Evolutionary conservation across 768 basidiomycete genomes (phyloP), one percentile per base, ranked within the genome.

Genomic region (Termitomyces sp.): DNA sequence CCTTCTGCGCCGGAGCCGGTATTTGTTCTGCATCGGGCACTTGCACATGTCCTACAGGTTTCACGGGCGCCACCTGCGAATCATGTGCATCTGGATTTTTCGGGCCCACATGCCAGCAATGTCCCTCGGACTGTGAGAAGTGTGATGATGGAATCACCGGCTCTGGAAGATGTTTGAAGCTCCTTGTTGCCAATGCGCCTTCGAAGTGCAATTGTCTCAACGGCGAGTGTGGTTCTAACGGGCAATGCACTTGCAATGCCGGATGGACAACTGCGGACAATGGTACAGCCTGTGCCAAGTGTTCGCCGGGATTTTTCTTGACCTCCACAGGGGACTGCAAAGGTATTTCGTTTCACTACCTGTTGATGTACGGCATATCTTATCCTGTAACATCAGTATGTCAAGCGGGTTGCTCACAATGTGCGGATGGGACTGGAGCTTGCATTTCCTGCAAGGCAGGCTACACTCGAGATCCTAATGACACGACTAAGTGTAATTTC

Each of bases 131-230:
- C 5, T 94, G 93, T 69, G 65, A 74, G 0, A 69, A 78, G 3
- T 95, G 93, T 67, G 88, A 92, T 61, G 85, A 90, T 18, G 92
- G 93, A 5, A 84, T 90, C 42, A 79, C 85, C 0, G 93, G 93
- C 0, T 79, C 84, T 0, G 94, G 94, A 0, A 75, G 76, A 43
- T 96, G 94, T 68, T 76, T 90, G 56, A 69, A 72, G 10, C 69
- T 81, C 4, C 65, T 71, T 29, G 73, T 82, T 29, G 66, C 71
- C 36, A 82, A 85, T 61, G 73, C 77, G 2, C 82, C 88, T 2
- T 79, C 82, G 36, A 79, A 79, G 2, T 96, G 93, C 71, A 88
- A 92, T 65, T 96, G 93, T 65, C 60, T 86, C 50, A 94, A 94
- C 64, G 93, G 93, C 2, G 69, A 82, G 46, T 96, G 93, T 69